Conservation (phyloP, 139 green algal genomes). For the Tetradesmus lagerheimii region DNA sequence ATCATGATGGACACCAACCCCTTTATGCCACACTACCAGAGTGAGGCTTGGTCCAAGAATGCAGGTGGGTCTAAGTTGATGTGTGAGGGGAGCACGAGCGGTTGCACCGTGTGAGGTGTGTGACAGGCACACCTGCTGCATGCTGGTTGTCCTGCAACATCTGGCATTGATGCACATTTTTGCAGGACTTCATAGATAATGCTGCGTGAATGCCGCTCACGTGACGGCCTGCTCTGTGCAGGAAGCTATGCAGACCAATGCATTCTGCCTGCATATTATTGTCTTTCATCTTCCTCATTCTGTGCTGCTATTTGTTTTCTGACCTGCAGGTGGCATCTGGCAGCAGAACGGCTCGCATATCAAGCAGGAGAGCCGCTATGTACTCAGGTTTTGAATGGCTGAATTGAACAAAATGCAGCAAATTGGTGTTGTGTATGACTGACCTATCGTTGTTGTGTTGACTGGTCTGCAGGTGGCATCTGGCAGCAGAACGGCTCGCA, state of each 20-base stretch:
- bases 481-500: constrained; percentile 59
- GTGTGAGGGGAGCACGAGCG: too few species aligned
- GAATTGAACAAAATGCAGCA: too few species aligned
- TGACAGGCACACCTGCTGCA: background rate
- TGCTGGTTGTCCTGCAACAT: too few species aligned
- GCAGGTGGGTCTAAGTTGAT: constrained; percentile 41
- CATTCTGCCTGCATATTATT: background rate
- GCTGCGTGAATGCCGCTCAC: too few species aligned
- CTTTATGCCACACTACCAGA: constrained; percentile 62
- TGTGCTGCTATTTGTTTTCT: background rate
- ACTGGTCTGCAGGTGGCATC: constrained; percentile 64
- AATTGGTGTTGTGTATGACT: too few species aligned
- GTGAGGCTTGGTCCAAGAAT: constrained; percentile 53
- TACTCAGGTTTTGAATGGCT: too few species aligned
- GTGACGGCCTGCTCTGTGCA: too few species aligned
- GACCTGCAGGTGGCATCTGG: constrained; percentile 62
- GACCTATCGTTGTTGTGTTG: too few species aligned
- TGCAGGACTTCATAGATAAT: background rate
- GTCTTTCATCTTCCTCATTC: background rate
- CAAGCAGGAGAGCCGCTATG: constrained; percentile 28
- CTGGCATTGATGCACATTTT: too few species aligned
- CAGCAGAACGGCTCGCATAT: constrained; percentile 62
- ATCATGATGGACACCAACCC: constrained; percentile 84
- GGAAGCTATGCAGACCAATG: background rate
- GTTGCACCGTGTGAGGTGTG: too few species aligned